Conservation (phyloP, 2,329 filamentous ascomycete genomes). For the Metarhizium guizhouense region DNA sequence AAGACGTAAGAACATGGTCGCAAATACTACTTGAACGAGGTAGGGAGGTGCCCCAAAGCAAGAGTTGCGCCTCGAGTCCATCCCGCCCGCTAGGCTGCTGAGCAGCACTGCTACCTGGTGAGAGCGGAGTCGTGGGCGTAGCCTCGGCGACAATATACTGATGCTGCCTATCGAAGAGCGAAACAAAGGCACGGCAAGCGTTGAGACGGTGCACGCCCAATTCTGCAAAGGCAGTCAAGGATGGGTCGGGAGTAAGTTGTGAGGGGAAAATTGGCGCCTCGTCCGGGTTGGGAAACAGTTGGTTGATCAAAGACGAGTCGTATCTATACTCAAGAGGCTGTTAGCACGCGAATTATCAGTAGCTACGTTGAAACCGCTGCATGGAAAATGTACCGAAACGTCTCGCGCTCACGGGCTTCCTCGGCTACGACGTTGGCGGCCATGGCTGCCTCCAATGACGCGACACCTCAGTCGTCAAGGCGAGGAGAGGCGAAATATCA, state of each 20-base stretch:
- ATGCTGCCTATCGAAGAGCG: conserved; percentile 37
- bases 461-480: not conserved
- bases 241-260: conserved; percentile 20
- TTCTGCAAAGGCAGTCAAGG: conserved; percentile 41
- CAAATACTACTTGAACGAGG: conserved; percentile 20
- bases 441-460: not conserved
- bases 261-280: conserved; percentile 1
- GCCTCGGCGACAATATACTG: conserved; percentile 45
- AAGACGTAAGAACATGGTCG: conserved; percentile 16
- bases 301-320: conserved; percentile 6
- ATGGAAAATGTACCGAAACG: conserved; percentile 1
- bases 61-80: conserved; percentile 9
- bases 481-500: not conserved
- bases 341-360: not conserved
- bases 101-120: conserved; percentile 8
- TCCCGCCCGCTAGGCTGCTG: conserved; percentile 3
- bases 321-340: not conserved
- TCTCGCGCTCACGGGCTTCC: conserved; percentile 6
- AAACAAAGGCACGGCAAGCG: conserved; percentile 34
- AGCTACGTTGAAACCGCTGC: not conserved
- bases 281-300: not conserved
- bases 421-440: not conserved
- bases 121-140: conserved; percentile 30
- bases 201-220: conserved; percentile 34
- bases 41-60: conserved; percentile 23